Conservation (phyloP, 1,284 basidiomycete species). For the Sparassis latifolia region DNA sequence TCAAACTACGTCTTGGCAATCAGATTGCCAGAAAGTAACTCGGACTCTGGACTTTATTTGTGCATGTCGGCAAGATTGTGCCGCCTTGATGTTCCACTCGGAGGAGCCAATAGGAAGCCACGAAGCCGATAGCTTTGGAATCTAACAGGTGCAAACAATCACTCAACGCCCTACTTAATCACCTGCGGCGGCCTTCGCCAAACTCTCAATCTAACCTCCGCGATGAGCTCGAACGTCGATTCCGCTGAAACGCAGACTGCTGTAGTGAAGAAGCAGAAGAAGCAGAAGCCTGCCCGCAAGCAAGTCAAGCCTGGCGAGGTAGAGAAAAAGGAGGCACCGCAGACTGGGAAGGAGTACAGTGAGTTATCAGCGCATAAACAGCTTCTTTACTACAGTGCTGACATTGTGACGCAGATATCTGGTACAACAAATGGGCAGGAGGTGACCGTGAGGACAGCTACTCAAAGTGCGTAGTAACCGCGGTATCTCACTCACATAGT, state of each 20-base stretch:
- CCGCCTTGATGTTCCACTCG: too few relatives aligned
- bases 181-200: background rate
- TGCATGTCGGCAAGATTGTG: too few relatives aligned
- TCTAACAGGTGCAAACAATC: conserved; percentile 5
- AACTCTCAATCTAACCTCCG: background rate
- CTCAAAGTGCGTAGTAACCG: conserved; percentile 63
- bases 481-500: conserved; percentile 1
- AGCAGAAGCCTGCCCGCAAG: conserved; percentile 78
- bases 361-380: conserved; percentile 25
- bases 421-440: conserved; percentile 99
- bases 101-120: too few relatives aligned
- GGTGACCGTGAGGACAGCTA: conserved; percentile 92
- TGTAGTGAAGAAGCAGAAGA: conserved; percentile 39
- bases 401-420: conserved; percentile 64
- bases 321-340: conserved; percentile 80
- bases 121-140: conserved; percentile 1
- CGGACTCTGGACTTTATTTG: too few relatives aligned
- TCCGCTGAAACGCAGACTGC: conserved; percentile 21
- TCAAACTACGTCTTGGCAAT: too few relatives aligned
- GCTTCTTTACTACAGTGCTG: conserved; percentile 7
- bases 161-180: background rate
- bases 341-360: conserved; percentile 96
- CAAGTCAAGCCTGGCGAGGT: conserved; percentile 88
- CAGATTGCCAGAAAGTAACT: too few relatives aligned
- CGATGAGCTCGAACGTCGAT: conserved; percentile 16